Conservation (phyloP, 371 early-diverging fungal species). For the Mucor indicus region DNA sequence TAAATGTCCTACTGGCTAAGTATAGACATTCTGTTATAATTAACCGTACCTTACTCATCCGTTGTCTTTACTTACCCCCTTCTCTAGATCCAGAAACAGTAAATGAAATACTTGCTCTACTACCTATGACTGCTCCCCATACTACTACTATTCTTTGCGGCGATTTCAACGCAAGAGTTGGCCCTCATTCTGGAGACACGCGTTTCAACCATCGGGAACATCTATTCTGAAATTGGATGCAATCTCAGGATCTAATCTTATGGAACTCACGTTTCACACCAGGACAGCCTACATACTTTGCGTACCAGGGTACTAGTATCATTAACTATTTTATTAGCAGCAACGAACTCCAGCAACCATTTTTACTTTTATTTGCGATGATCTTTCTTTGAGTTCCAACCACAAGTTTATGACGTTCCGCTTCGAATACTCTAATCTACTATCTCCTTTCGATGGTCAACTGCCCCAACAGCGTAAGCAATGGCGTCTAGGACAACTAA, state of each 20-base stretch:
- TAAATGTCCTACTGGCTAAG: no score
- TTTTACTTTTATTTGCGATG: neutral
- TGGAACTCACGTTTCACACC: slow-evolving; percentile 5
- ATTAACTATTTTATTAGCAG: neutral
- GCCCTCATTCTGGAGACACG: slow-evolving; percentile 1
- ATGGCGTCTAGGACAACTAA: no score
- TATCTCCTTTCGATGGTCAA: neutral
- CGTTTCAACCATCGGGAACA: neutral
- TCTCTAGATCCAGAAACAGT: no score
- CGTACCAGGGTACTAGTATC: neutral
- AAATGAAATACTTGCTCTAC: no score
- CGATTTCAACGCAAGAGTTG: slow-evolving; percentile 18
- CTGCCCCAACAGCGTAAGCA: neutral
- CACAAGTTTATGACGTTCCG: neutral
- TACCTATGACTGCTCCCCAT: no score
- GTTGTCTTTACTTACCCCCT: no score
- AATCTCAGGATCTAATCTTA: neutral
- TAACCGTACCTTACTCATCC: no score
- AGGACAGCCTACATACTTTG: slow-evolving; percentile 6
- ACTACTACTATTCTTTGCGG: slow-evolving; percentile 17
- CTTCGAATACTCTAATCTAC: neutral
- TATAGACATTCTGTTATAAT: no score
- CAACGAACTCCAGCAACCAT: neutral
- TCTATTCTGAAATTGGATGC: neutral
- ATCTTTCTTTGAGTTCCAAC: neutral